Base-by-base conservation (phyloP, 495 filamentous ascomycete species). In the Aspergillus panamensis region DNA sequence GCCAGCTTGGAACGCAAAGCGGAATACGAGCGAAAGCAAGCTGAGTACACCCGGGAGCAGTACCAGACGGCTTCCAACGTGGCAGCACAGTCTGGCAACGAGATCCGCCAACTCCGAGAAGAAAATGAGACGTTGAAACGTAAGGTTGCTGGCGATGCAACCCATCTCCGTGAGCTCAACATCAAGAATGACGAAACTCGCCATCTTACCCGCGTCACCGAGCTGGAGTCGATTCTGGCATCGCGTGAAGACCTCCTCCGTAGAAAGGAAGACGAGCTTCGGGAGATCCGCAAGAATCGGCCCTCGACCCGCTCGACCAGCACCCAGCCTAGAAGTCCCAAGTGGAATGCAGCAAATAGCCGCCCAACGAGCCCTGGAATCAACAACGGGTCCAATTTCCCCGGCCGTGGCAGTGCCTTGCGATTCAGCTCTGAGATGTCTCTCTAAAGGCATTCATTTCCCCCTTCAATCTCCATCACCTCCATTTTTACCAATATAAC, bases 31-130 rank as follows among this genome's bases (percentile, higher is more conserved):
- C 79, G 74, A 67, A 82, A 78, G 33, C 75, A 76, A 57, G 62
- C 69, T 5, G 87, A 88, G 13, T 90, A 85, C 66, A 75, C 75
- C 33, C 80, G 85, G 44, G 73, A 77, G 16, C 75, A 81, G 33
- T 91, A 90, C 58, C 85, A 90, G 51, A 73, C 77, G 33, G 84
- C 85, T 0, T 87, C 85, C 13, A 83, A 72, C 14, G 70, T 72
- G 0, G 79, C 78, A 9, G 74, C 70, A 14, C 79, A 84, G 39
- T 69, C 82, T 16, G 67, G 67, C 14, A 71, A 69, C 20, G 83
- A 88, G 68, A 74, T 77, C 37, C 67, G 73, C 10, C 69, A 69
- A n/a, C 73, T 88, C 10, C 66, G 72, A 35, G 64, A 63, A 9
- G 71, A 76, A 37, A 78, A 83, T 33, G 76, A 74, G 20, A 62